Percentiles rank a stretch among this genome's conserved stretches.
Evolutionary conservation across 768 basidiomycete genomes (phyloP).

Genomic region (Boletus speciosus): DNA sequence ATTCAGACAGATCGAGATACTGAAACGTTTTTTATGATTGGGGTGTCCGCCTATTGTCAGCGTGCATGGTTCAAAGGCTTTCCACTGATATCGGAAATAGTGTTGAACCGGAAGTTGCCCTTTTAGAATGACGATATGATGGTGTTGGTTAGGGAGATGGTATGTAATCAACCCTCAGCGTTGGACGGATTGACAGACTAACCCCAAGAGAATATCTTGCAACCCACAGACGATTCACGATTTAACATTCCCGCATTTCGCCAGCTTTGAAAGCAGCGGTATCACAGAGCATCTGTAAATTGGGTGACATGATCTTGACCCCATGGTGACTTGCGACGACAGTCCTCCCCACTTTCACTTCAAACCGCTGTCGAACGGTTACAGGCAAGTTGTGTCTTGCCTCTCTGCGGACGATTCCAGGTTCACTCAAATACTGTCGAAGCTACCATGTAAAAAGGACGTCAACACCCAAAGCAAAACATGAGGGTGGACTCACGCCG

Average conservation of each 20-base stretch:
- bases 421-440: not conserved
- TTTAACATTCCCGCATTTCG: not conserved
- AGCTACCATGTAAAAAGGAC: not conserved
- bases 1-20: not conserved
- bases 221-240: not conserved
- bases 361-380: not conserved
- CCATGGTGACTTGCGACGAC: not conserved
- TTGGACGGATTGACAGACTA: not conserved
- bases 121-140: not conserved
- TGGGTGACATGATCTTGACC: not conserved
- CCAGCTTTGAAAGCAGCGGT: not conserved
- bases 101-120: not conserved
- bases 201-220: not conserved
- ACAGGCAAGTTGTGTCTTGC: not conserved
- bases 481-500: not conserved
- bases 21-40: not conserved
- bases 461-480: not conserved
- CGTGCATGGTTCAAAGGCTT: not conserved
- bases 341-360: not conserved
- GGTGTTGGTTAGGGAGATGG: not conserved
- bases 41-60: not conserved
- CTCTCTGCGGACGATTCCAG: not conserved
- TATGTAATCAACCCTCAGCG: constrained; percentile 1
- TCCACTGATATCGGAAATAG: not conserved
- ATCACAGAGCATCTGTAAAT: not conserved